Base-by-base conservation (phyloP, 768 basidiomycete genomes). In the Trametes villosa region DNA sequence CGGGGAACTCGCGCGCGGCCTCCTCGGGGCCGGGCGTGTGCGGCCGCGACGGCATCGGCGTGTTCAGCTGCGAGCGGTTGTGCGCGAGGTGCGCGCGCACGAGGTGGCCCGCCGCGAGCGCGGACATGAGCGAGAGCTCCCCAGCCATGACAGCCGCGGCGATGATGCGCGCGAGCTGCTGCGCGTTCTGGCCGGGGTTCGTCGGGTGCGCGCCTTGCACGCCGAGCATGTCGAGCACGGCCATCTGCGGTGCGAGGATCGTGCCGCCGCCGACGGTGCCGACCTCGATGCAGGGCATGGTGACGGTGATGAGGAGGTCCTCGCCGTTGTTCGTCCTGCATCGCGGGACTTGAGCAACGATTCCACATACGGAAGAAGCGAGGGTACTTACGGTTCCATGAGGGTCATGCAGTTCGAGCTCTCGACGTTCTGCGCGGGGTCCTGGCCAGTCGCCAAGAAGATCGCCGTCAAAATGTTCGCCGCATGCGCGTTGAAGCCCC, bases 271-370 rank as follows among this genome's bases (percentile, higher is more conserved):
- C 97, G 53, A 99, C 88, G 41, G 97, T 98, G 40, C 97, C 97
- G 27, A 98, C 96, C 77, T 99, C 97, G 72, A 99, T 94, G 30
- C 89, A 97, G n/a, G 96, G 97, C 97, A 99, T 98, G 9, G 94
- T 87, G 53, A 96, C 81, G 0, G 96, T 95, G 79, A 98, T 86
- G 54, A 98, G 83, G 2, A 98, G 82, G 71, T 98, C 97, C 67
- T 92, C 80, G 52, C 91, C 94, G 64, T 89, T 83, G 75, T 98
- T 97, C 20, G 84, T 89, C 60, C 93, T 96, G 66, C n/a, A 49
- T 11, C 52, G 22, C 66, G 20, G 26, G 0, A 15, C 22, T 48
- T 49, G 18, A 53, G 40, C 18, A 36, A 65, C 52, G 17, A 18
- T 15, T 38, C 2, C 36, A 26, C 6, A 13, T 2, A 2, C 8